phyloP scores from a whole-genome alignment of 306 rosid species.

The Dryas drummondii region DNA sequence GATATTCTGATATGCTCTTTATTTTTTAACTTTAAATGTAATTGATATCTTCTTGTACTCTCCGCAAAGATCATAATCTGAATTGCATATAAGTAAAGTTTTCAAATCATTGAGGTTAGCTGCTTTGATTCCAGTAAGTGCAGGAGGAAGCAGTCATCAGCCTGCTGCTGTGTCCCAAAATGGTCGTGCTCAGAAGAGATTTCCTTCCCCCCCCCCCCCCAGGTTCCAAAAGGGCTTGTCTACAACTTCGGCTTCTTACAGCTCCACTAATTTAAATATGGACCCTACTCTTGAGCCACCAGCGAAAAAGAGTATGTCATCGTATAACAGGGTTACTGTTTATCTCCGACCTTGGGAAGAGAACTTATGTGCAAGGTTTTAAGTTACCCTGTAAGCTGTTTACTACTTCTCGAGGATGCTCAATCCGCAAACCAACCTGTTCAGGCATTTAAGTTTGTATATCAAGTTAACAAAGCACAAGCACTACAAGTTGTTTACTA shows the following conservation, averaged over 20 bases:
- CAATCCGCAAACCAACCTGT: slow-evolving; percentile 93
- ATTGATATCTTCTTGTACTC: not conserved
- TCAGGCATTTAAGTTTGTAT: slow-evolving; percentile 27
- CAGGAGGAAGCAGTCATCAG: not conserved
- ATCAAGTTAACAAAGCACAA: slow-evolving; percentile 18
- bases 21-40: not conserved
- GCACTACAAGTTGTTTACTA: no score
- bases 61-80: not conserved
- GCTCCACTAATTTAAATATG: slow-evolving; percentile 2
- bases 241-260: no score
- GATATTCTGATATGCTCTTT: not conserved
- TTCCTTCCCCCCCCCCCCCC: not conserved
- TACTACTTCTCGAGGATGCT: slow-evolving; percentile 93
- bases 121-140: not conserved
- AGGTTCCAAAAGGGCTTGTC: not conserved
- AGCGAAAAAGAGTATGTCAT: slow-evolving; percentile 15
- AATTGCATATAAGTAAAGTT: not conserved
- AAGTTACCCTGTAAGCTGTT: slow-evolving; percentile 65
- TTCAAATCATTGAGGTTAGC: not conserved
- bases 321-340: slow-evolving; percentile 23
- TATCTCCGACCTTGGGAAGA: slow-evolving; percentile 32
- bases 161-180: not conserved
- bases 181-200: slow-evolving; percentile 11
- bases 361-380: no score
- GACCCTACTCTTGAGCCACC: slow-evolving; percentile 16